Evolutionary conservation across 805 yeast genomes (phyloP).

Genomic region (Cyberlindnera euphorbiiphila): DNA sequence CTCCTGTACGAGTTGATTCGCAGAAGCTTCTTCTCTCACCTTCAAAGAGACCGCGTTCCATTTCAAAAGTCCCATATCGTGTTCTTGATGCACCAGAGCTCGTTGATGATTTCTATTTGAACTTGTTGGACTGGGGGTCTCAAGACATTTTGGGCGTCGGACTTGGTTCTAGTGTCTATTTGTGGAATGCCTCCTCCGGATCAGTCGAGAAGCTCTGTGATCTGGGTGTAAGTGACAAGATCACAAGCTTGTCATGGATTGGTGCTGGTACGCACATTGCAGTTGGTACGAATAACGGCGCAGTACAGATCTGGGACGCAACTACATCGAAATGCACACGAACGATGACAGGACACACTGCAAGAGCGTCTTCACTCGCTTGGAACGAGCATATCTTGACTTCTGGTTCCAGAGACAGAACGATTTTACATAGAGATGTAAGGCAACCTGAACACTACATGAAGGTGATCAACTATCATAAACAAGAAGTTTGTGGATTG

Average conservation of each 20-base stretch:
- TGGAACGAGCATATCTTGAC: constrained; percentile 92
- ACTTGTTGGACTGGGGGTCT: constrained; percentile 93
- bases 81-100: constrained; percentile 95
- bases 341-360: constrained; percentile 87
- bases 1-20: constrained; percentile 87
- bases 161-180: constrained; percentile 77
- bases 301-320: constrained; percentile 95
- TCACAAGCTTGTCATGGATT: constrained; percentile 89
- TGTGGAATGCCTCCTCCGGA: constrained; percentile 88
- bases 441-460: constrained; percentile 80
- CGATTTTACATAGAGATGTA: constrained; percentile 87
- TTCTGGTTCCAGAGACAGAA: constrained; percentile 83
- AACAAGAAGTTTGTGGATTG: constrained; percentile 95
- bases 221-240: constrained; percentile 60
- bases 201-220: constrained; percentile 79
- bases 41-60: constrained; percentile 69
- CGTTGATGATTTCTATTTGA: constrained; percentile 85
- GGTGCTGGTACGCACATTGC: constrained; percentile 94
- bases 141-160: constrained; percentile 89
- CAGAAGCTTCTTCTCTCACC: constrained; percentile 80
- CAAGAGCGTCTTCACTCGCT: constrained; percentile 80
- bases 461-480: constrained; percentile 66
- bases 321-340: constrained; percentile 76
- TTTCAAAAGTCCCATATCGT: constrained; percentile 83
- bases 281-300: constrained; percentile 81